Evolutionary conservation across 495 filamentous ascomycete species (phyloP), one percentile per base, ranked within the genome.

Genomic region (Platismatia glauca): DNA sequence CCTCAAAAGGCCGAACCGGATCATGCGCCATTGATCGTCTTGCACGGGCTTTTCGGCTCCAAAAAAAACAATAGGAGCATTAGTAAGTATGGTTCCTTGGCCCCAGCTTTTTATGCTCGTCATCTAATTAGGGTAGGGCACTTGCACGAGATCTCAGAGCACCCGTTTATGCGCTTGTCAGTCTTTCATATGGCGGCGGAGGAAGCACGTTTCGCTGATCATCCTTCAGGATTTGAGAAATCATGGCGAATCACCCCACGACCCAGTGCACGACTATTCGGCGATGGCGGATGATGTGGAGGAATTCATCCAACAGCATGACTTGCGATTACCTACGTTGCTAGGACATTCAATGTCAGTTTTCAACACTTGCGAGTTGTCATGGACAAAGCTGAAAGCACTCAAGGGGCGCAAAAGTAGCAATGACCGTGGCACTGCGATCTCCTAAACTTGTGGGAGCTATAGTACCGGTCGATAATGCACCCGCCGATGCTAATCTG

Each of bases 1-100:
- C 63, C 68, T 39, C 43, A 58, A 15, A 35, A 52, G 29, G 5
- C n/a, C 24, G 50, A 57, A 55, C 18, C 22, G 31, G 70, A 76
- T 64, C 80, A 81, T 53, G 72, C 81, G 50, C 90, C 94, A 1
- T 88, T 98, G 62, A 74, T 98, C 66, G 84, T 98, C 64, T 82
- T 97, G 73, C 94, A 98, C 73, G 94, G 94, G 6, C 79, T 98
- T 20, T 97, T 98, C 71, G 94, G 94, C 29, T 95, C 90, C 46
- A 97, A 95, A 75, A 89, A 89, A 79, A 98, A 98, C 69, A 94
- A 97, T 71, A 77, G 93, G 74, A 91, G 83, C 73, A 94, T 98
- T 65, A 95, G 93, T 85, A 95, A 91, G 94, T 97, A 83, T 79
- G 90, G 67, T 44, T 41, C 48, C 24, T 31, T 44, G 35, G 61